A percentile compares a stretch with the other conserved stretches of the same genome.
Evolutionary conservation across 1,284 basidiomycete genomes (phyloP).

Genomic region (Puccinia polysora): DNA sequence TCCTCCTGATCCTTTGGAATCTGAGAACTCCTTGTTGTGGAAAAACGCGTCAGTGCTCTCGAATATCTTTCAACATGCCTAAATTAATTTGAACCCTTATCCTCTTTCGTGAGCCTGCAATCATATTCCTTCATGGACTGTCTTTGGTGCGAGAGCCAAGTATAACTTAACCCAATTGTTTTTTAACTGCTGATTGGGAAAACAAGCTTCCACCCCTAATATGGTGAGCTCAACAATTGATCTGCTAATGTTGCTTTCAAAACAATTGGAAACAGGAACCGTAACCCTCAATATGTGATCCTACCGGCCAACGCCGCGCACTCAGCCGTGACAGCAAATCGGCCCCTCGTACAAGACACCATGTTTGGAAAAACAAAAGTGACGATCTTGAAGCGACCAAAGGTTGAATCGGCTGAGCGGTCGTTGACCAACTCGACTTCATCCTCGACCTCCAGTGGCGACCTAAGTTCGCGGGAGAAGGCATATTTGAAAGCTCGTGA

Average conservation of each 20-base stretch:
- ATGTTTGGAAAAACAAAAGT: constrained; percentile 26
- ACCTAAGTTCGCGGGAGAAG: constrained; percentile 19
- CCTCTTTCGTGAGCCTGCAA: not conserved
- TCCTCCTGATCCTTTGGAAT: not conserved
- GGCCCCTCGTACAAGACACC: constrained; percentile 22
- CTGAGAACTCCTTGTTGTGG: constrained; percentile 10
- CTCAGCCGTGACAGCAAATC: constrained; percentile 23
- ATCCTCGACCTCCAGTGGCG: not conserved
- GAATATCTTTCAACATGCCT: not conserved
- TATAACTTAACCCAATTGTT: no score
- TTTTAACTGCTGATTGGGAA: no score
- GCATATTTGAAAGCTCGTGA: constrained; percentile 33
- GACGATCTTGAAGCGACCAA: constrained; percentile 31
- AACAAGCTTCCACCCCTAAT: no score
- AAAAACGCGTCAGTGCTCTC: constrained; percentile 6
- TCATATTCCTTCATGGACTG: not conserved
- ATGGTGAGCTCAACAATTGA: no score
- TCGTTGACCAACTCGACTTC: not conserved
- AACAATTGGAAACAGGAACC: constrained; percentile 7
- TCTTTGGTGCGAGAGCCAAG: no score
- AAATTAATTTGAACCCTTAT: not conserved
- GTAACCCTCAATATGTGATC: constrained; percentile 33
- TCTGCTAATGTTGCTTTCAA: not conserved
- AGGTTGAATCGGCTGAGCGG: not conserved
- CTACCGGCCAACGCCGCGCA: constrained; percentile 26